Base-by-base conservation (phyloP, 169 alveolate species). In the Plasmodium adleri region DNA sequence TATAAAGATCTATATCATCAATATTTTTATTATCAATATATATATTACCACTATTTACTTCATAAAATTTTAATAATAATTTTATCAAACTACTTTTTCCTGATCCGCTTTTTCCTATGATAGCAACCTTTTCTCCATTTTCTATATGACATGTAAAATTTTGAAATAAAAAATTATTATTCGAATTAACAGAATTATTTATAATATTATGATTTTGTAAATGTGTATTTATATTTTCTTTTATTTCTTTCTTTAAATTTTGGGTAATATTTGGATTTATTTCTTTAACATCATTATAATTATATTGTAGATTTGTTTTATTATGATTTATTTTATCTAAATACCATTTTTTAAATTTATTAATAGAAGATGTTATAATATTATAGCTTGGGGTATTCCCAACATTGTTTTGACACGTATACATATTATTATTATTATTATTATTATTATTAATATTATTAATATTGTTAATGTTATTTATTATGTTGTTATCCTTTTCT, bases 51-150 rank as follows among this genome's bases (percentile, higher is more conserved):
- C 92, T 52, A 26, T 89, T 58, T 10, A 96, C 94, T 60, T 97
- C 98, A 67, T 97, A 98, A 92, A 98, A 96, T 76, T 99, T 95
- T 83, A 96, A 97, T 1, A 98, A 93, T 66, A 98, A 72, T 72
- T 97, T 96, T 75, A 96, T 94, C 24, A 98, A 94, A 7, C 99
- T 98, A 43, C 98, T 95, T 93, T 98, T 98, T 15, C 99, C 99
- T 24, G 97, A 83, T 5, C 99, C 99, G n/a, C 99, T 96, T 28
- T 96, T 75, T 6, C 99, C 99, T 59, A 86, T 62, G n/a, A 86
- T 39, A 39, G 83, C 92, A 17, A 86, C 92, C 17, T 72, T 72
- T 72, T 86, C 92, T 47, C 92, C 92, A 60, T 86, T 17, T 8
- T 54, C 68, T 15, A 86, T 86, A 13, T 59, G 45, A 59, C 92